phyloP scores from a whole-genome alignment of 805 yeast genomes.

The Ogataea chonburiensis region DNA sequence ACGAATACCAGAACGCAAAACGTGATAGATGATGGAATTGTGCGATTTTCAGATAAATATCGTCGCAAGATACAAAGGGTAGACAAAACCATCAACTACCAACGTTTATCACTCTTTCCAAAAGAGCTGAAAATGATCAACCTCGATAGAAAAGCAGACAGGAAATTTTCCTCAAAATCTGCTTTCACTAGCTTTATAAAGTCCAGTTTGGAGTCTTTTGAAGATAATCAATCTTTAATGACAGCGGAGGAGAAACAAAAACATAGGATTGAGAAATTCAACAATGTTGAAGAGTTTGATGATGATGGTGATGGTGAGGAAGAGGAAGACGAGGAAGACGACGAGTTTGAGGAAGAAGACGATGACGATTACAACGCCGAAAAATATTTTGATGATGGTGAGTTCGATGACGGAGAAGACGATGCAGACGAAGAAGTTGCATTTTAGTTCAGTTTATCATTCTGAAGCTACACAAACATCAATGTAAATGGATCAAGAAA shows the following conservation, averaged over 20 bases:
- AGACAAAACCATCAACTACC: constrained; percentile 49
- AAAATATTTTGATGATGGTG: constrained; percentile 72
- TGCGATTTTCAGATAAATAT: constrained; percentile 71
- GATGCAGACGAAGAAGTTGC: constrained; percentile 73
- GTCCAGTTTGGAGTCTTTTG: background rate
- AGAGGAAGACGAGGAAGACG: constrained; percentile 61
- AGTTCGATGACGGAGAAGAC: constrained; percentile 57
- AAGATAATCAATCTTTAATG: constrained; percentile 1
- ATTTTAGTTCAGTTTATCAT: too few relatives aligned
- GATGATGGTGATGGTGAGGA: constrained; percentile 44
- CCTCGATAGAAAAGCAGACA: constrained; percentile 51
- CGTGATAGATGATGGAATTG: constrained; percentile 60
- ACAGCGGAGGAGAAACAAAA: constrained; percentile 32
- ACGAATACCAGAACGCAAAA: background rate
- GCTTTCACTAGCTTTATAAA: constrained; percentile 40
- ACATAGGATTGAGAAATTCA: constrained; percentile 33
- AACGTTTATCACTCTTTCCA: constrained; percentile 70
- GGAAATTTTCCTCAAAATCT: constrained; percentile 49
- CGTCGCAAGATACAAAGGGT: constrained; percentile 1
- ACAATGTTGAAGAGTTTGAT: constrained; percentile 38
- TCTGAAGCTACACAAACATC: too few relatives aligned
- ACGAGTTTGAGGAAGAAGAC: constrained; percentile 69
- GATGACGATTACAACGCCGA: constrained; percentile 82
- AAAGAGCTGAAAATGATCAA: constrained; percentile 70
- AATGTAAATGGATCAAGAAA: too few relatives aligned